Evolutionary conservation across 192 early-diverging fungal species (phyloP).

Genomic region (Rhizoclosmatium globosum): DNA sequence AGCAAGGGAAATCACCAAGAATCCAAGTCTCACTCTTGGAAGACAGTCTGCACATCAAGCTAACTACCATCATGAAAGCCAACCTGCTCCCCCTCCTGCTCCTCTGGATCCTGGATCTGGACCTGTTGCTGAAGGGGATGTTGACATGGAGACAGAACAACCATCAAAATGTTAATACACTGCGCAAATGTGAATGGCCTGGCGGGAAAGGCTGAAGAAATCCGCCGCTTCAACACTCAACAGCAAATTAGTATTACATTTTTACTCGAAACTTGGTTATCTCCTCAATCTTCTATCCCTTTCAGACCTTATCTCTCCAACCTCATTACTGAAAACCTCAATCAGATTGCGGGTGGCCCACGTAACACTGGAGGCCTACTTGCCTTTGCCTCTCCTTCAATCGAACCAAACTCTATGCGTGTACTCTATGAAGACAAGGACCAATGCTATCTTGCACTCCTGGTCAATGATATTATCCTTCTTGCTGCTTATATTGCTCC

Average conservation of each 20-base stretch:
- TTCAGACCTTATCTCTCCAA: conserved; percentile 12
- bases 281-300: background rate
- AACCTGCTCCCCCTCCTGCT: too few relatives aligned
- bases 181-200: background rate
- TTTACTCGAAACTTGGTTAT: conserved; percentile 8
- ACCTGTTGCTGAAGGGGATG: too few relatives aligned
- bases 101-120: too few relatives aligned
- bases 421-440: too few relatives aligned
- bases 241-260: background rate
- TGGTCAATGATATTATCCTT: too few relatives aligned
- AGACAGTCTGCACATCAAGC: too few relatives aligned
- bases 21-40: too few relatives aligned
- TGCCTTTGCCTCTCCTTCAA: background rate
- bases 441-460: too few relatives aligned
- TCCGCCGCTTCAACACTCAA: background rate
- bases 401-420: background rate
- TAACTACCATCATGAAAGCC: too few relatives aligned
- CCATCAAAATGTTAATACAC: background rate
- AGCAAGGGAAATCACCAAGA: background rate
- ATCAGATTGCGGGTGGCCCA: background rate
- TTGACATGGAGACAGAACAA: too few relatives aligned
- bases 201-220: conserved; percentile 3
- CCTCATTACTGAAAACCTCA: background rate
- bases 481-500: too few relatives aligned
- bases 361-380: background rate